Evolutionary conservation across 176 grass and related monocot genomes (phyloP).

Genomic region (Bothriochloa decipiens): DNA sequence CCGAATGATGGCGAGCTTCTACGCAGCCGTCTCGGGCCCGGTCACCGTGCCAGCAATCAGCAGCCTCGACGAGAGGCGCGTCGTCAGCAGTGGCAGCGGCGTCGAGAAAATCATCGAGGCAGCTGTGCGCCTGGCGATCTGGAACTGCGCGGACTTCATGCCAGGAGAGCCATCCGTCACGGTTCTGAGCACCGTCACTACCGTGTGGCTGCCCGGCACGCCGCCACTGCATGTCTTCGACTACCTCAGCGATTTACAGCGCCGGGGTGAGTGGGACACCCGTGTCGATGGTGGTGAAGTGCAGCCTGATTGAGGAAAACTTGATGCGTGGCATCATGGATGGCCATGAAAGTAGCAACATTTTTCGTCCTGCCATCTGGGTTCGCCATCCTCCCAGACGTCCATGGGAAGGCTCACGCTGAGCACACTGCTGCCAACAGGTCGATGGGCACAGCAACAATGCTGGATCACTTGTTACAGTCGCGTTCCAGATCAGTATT

Average conservation of each 20-base stretch:
- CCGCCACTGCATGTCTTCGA: conserved; percentile 28
- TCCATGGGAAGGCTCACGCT: background rate
- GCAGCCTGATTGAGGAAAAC: conserved; percentile 26
- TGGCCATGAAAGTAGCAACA: conserved; percentile 6
- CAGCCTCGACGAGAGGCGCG: conserved; percentile 2
- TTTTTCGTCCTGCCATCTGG: conserved; percentile 38
- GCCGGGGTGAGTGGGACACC: conserved; percentile 49
- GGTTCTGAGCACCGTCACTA: conserved; percentile 38
- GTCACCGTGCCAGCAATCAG: background rate
- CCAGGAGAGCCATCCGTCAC: conserved; percentile 10
- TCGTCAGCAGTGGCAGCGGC: background rate
- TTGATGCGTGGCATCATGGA: conserved; percentile 29
- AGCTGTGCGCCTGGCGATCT: conserved; percentile 26
- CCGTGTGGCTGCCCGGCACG: conserved; percentile 43
- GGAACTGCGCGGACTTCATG: background rate
- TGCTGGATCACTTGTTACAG: background rate
- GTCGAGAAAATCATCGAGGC: background rate
- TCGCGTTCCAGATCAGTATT: background rate
- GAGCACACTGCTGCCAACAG: background rate
- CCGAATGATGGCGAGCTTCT: conserved; percentile 57
- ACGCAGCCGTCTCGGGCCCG: conserved; percentile 2
- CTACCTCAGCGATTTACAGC: conserved; percentile 43
- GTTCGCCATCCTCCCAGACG: background rate
- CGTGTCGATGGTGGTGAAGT: conserved; percentile 13
- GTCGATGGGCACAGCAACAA: background rate